Base-by-base conservation (phyloP, 345 rosid genomes). In the Boechera stricta region DNA sequence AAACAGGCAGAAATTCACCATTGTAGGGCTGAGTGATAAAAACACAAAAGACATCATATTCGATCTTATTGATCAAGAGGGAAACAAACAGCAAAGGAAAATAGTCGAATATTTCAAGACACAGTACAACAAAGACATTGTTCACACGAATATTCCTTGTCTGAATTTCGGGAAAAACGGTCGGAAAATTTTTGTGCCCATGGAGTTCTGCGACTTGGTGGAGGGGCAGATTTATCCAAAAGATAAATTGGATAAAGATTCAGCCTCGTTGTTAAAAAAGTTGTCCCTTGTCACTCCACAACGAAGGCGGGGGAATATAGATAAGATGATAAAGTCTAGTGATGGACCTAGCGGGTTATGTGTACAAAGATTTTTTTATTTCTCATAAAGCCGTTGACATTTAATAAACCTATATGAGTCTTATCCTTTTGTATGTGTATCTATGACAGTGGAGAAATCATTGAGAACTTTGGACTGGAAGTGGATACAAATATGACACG, bases 331-430 rank as follows among this genome's bases (percentile, higher is more conserved):
- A 7, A 67, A 45, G 13, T 67, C 83, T 4, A 18, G 10, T 21
- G 74, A 80, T 74, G 98, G 94, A 75, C 98, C 97, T 6, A 85
- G 86, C 44, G 83, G 96, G 97, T 94, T 94, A 87, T 47, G 93
- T 77, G 13, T 56, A 18, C 57, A 26, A 51, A 44, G 49, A 21
- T 21, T 21, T 21, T 21, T 21, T 21, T 21, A 21, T 21, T 21
- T 21, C 24, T 21, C 24, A 21, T 21, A 21, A 21, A 21, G 24
- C 1, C 1, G 24, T 21, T 21, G 24, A 21, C 24, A 21, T 21
- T 21, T 21, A 21, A 21, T 21, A 21, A 21, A 21, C 24, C 24
- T 21, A 21, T 21, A 21, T 21, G 24, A 21, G 24, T 21, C 24
- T 49, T 26, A 57, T 10, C 5, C 4, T 47, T 44, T 29, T 59